Evolutionary conservation across 1,284 basidiomycete species (phyloP).

Genomic region (Rhodotorula sp.): DNA sequence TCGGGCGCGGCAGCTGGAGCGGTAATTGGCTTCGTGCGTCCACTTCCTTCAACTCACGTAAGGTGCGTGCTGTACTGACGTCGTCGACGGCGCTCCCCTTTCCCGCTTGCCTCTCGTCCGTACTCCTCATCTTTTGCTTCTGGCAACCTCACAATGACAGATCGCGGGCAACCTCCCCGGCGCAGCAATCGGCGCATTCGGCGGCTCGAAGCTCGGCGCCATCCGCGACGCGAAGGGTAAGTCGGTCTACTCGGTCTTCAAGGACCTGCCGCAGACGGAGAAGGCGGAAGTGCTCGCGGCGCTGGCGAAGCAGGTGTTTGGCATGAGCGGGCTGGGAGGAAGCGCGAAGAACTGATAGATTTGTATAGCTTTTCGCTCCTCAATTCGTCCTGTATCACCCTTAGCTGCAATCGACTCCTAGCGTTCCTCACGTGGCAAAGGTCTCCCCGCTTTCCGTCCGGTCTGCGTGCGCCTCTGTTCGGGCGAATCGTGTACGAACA

Average conservation of each 20-base stretch:
- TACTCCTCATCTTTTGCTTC: no score
- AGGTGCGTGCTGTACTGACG: background rate
- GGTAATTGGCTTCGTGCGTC: constrained; percentile 65
- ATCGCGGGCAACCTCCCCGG: constrained; percentile 86
- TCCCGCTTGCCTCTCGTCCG: background rate
- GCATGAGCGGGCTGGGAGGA: constrained; percentile 46
- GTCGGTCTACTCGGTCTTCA: constrained; percentile 87
- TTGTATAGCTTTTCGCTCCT: background rate
- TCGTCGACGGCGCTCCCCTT: background rate
- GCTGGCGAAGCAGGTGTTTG: constrained; percentile 84
- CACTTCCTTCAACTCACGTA: no score
- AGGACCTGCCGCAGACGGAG: constrained; percentile 58
- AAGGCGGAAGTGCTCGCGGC: constrained; percentile 67
- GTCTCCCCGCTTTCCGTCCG: no score
- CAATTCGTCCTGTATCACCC: background rate
- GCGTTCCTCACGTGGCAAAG: no score
- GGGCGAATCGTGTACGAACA: no score
- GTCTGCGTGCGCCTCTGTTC: no score
- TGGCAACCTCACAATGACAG: no score
- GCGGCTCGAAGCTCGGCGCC: constrained; percentile 80
- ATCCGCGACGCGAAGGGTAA: constrained; percentile 90
- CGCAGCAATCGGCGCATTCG: constrained; percentile 60
- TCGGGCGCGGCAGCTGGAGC: constrained; percentile 63
- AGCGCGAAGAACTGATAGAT: background rate
- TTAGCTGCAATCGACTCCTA: background rate